A percentile compares a stretch with the other conserved stretches of the same genome.
phyloP scores from a whole-genome alignment of 1,284 basidiomycete species.

The Rhizoctonia solani region DNA sequence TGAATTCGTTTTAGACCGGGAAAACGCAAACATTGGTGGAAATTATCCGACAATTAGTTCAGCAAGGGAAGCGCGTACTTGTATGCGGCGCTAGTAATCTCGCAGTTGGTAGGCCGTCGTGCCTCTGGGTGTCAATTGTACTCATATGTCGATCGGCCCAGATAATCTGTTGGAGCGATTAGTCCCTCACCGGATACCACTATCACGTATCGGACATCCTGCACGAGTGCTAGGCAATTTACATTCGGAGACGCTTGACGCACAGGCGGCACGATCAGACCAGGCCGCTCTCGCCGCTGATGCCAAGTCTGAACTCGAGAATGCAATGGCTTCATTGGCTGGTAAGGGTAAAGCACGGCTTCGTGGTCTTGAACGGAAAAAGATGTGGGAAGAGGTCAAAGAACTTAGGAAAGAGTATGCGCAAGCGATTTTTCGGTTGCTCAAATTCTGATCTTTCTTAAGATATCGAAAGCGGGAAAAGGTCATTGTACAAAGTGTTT shows the following conservation, averaged over 20 bases:
- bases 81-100: constrained; percentile 92
- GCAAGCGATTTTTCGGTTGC: background rate
- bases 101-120: constrained; percentile 60
- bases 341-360: constrained; percentile 73
- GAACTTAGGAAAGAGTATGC: constrained; percentile 86
- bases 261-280: constrained; percentile 78
- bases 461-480: constrained; percentile 88
- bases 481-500: constrained; percentile 77
- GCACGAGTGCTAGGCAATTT: constrained; percentile 86
- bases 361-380: constrained; percentile 77
- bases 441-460: constrained; percentile 16
- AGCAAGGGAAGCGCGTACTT: constrained; percentile 56
- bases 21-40: constrained; percentile 94
- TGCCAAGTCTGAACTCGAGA: constrained; percentile 81
- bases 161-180: constrained; percentile 90
- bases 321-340: constrained; percentile 64
- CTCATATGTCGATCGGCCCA: constrained; percentile 2
- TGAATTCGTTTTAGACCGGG: constrained; percentile 57
- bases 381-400: constrained; percentile 90
- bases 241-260: constrained; percentile 83
- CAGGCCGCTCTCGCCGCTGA: constrained; percentile 80
- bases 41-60: constrained; percentile 81
- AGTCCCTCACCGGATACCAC: constrained; percentile 48
- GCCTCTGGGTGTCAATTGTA: constrained; percentile 28
- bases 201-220: constrained; percentile 89